Conservation (phyloP, 305 asterid genomes). For the Solanum aculeatissimum region DNA sequence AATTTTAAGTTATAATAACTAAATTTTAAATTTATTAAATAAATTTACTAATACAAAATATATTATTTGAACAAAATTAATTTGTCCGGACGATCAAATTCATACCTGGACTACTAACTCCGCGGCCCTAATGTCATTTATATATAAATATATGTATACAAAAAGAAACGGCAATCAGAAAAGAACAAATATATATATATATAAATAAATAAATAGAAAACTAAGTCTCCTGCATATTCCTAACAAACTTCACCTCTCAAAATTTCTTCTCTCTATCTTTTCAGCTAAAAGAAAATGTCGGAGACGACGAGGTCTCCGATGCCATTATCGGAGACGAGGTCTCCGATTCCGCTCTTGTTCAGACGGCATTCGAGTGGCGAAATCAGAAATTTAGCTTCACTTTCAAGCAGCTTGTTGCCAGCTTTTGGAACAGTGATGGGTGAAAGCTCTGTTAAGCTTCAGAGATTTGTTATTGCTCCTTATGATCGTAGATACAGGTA, state of each 20-base stretch:
- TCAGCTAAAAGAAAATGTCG: not conserved
- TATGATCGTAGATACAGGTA: constrained; percentile 82
- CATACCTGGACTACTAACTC: not conserved
- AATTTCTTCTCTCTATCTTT: not conserved
- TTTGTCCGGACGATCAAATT: not conserved
- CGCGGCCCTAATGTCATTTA: not conserved
- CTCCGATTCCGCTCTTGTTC: constrained; percentile 40
- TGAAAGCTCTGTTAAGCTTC: constrained; percentile 36
- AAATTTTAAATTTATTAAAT: not conserved
- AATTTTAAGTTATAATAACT: not conserved
- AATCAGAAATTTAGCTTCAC: constrained; percentile 55
- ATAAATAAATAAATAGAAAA: not conserved
- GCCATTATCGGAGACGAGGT: constrained; percentile 20
- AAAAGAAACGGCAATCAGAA: not conserved
- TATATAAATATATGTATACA: not conserved
- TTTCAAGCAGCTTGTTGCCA: constrained; percentile 83
- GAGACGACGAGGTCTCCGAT: constrained; percentile 23
- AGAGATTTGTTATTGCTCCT: constrained; percentile 58
- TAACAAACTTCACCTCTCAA: not conserved
- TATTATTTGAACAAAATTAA: not conserved
- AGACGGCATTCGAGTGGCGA: constrained; percentile 56
- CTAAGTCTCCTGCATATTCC: not conserved
- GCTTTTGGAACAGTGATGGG: constrained; percentile 80
- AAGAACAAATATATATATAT: not conserved
- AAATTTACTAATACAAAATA: not conserved